Evolutionary conservation across 106 monocot species (phyloP).

Genomic region (Dendrobium catenatum): DNA sequence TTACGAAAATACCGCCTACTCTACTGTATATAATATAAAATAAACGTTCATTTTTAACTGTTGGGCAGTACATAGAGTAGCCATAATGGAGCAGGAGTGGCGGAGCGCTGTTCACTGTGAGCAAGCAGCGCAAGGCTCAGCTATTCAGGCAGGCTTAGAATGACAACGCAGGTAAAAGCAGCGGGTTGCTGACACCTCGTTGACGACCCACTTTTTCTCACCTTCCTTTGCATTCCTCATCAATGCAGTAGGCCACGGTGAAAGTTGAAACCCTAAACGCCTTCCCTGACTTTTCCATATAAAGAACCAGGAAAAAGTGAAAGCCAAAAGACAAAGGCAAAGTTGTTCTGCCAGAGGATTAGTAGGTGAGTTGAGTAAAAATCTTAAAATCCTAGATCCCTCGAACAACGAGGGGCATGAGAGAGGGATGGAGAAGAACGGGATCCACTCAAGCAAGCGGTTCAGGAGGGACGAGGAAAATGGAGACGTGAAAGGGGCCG

Average conservation of each 20-base stretch:
- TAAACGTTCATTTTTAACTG: not conserved
- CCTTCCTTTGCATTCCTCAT: not conserved
- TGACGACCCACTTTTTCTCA: not conserved
- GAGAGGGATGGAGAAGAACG: constrained; percentile 2
- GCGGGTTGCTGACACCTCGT: not conserved
- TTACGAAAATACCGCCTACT: not conserved
- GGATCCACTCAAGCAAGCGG: constrained; percentile 5
- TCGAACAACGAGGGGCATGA: constrained; percentile 5
- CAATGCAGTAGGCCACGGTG: constrained; percentile 8
- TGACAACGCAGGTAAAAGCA: not conserved
- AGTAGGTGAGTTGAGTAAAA: not conserved
- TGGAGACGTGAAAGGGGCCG: not conserved
- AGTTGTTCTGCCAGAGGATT: not conserved
- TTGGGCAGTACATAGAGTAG: constrained; percentile 5
- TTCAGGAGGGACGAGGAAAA: not conserved
- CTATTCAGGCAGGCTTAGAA: not conserved
- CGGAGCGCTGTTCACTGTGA: not conserved
- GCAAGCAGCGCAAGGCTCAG: not conserved
- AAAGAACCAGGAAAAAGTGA: constrained; percentile 7
- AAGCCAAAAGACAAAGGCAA: not conserved
- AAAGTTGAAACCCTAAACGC: constrained; percentile 6
- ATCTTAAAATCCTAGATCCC: not conserved
- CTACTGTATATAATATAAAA: not conserved
- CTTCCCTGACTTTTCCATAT: not conserved
- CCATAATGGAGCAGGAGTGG: not conserved